Percentiles rank a stretch among this genome's conserved stretches.
Evolutionary conservation across 257 asterid species (phyloP).

Genomic region (Haberlea rhodopensis): DNA sequence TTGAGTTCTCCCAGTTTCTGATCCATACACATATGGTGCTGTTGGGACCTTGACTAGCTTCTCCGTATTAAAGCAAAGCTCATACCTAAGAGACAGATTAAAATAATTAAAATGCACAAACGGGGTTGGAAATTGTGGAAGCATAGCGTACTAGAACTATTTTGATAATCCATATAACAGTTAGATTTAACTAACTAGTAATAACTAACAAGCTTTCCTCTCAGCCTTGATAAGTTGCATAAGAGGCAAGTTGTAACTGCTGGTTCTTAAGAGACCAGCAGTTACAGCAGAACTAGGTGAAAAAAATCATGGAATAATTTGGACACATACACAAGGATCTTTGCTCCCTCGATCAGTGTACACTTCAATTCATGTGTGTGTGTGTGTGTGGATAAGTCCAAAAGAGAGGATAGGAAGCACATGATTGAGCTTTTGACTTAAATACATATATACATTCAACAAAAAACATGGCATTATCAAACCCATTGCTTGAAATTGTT

Average conservation of each 20-base stretch:
- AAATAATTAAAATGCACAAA: slow-evolving; percentile 21
- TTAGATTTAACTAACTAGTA: not conserved
- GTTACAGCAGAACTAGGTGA: not conserved
- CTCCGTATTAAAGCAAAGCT: slow-evolving; percentile 82
- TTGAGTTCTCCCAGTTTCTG: slow-evolving; percentile 59
- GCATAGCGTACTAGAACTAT: not conserved
- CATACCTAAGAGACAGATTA: slow-evolving; percentile 62
- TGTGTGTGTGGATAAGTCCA: not conserved
- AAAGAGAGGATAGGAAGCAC: not conserved
- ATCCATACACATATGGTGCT: slow-evolving; percentile 44
- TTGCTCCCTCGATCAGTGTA: no score
- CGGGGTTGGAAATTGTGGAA: not conserved
- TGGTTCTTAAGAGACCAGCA: not conserved
- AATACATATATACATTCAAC: no score
- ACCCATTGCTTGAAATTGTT: slow-evolving; percentile 17
- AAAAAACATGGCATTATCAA: not conserved
- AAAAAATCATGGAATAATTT: no score
- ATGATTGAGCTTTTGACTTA: not conserved
- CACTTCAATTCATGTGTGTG: no score
- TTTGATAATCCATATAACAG: not conserved
- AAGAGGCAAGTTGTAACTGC: no score
- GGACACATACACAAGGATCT: no score
- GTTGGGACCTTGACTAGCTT: slow-evolving; percentile 55
- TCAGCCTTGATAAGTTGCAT: no score
- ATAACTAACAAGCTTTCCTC: no score